These are phyloP conservation scores for Amanita pallidorosea DNA, from an alignment of 768 basidiomycete species.

Conservation along the genomic window DNA sequence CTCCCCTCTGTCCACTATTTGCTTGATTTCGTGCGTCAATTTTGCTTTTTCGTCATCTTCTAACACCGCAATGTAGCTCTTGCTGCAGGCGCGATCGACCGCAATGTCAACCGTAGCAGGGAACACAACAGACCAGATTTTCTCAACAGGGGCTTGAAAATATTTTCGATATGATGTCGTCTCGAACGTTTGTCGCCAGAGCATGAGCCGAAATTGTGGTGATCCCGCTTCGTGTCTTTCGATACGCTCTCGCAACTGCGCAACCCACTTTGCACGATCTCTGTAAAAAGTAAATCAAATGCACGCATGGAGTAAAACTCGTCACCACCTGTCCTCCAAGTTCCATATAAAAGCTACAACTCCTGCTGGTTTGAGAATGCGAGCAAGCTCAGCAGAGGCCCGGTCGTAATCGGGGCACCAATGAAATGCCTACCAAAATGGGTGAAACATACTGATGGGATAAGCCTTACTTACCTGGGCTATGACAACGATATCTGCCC, in stretches of 20 bases:
- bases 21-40: slow-evolving; percentile 39
- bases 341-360: slow-evolving; percentile 80
- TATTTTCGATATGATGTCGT: slow-evolving; percentile 44
- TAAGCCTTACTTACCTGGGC: slow-evolving; percentile 43
- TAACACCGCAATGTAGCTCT: slow-evolving; percentile 74
- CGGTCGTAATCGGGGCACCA: slow-evolving; percentile 79
- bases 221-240: slow-evolving; percentile 61
- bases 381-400: slow-evolving; percentile 67
- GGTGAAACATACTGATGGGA: neutral
- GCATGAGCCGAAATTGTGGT: slow-evolving; percentile 71
- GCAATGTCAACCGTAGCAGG: slow-evolving; percentile 43
- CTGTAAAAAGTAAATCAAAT: slow-evolving; percentile 18
- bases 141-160: slow-evolving; percentile 54
- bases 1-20: slow-evolving; percentile 47
- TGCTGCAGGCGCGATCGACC: slow-evolving; percentile 63
- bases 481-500: slow-evolving; percentile 71
- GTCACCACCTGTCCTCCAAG: slow-evolving; percentile 62
- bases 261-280: slow-evolving; percentile 62
- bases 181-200: slow-evolving; percentile 66
- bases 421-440: slow-evolving; percentile 67
- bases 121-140: slow-evolving; percentile 40
- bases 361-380: slow-evolving; percentile 72
- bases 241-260: slow-evolving; percentile 54
- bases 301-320: neutral
- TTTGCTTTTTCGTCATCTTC: slow-evolving; percentile 52